Conservation (phyloP, 2,329 filamentous ascomycete species). For the Pseudogymnoascus sp. region DNA sequence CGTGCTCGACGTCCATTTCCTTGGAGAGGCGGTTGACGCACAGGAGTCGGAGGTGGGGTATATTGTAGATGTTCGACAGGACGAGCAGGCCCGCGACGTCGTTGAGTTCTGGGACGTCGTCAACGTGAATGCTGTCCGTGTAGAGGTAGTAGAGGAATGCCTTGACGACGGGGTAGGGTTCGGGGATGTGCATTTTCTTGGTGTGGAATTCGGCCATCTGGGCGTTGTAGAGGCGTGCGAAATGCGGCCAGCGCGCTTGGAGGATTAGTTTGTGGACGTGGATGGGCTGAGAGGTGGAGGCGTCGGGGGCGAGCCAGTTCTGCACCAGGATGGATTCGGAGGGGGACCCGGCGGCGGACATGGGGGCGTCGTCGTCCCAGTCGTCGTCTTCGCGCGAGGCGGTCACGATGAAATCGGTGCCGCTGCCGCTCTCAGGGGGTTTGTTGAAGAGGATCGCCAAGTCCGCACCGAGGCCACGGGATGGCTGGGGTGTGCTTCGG, state of each 20-base stretch:
- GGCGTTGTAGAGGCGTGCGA: constrained; percentile 79
- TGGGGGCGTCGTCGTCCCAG: constrained; percentile 50
- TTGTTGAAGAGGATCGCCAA: constrained; percentile 82
- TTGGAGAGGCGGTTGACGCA: constrained; percentile 85
- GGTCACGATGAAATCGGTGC: constrained; percentile 85
- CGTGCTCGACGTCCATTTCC: constrained; percentile 89
- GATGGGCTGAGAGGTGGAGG: constrained; percentile 70
- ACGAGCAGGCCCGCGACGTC: constrained; percentile 92
- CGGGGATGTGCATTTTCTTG: constrained; percentile 94
- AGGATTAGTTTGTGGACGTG: constrained; percentile 93
- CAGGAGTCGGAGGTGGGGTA: constrained; percentile 81
- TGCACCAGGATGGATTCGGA: constrained; percentile 7
- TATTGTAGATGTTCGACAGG: constrained; percentile 97
- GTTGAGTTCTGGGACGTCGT: constrained; percentile 55
- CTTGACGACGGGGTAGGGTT: constrained; percentile 88
- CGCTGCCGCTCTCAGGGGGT: constrained; percentile 73
- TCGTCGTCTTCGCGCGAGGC: constrained; percentile 73
- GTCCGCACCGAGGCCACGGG: constrained; percentile 70
- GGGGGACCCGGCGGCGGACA: constrained; percentile 32
- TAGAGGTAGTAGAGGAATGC: constrained; percentile 96
- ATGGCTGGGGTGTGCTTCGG: constrained; percentile 40
- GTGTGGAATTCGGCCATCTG: constrained; percentile 98
- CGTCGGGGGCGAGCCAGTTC: constrained; percentile 53
- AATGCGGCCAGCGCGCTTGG: constrained; percentile 93
- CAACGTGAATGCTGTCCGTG: constrained; percentile 73